phyloP scores from a whole-genome alignment of 495 filamentous ascomycete species.

The Geopyxis carbonaria region DNA sequence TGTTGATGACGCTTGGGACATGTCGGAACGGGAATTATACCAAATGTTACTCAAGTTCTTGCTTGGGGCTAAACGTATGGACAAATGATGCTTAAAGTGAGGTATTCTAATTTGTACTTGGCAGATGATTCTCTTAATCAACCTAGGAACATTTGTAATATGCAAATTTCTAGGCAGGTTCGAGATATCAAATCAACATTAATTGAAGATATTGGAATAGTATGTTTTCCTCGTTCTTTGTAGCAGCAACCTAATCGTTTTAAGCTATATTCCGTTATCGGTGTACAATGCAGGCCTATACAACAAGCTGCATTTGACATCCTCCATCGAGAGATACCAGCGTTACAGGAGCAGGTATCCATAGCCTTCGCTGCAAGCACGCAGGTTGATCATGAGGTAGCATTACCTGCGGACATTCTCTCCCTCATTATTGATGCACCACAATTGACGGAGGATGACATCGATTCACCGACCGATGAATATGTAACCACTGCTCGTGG shows the following conservation, averaged over 20 bases:
- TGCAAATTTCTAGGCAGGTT: slow-evolving; percentile 30
- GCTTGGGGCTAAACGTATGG: slow-evolving; percentile 25
- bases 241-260: slow-evolving; percentile 16
- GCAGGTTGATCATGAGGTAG: slow-evolving; percentile 14
- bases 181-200: not conserved
- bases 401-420: slow-evolving; percentile 32
- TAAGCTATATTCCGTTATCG: slow-evolving; percentile 55
- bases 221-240: not conserved
- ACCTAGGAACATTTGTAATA: slow-evolving; percentile 34
- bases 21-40: slow-evolving; percentile 33
- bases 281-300: slow-evolving; percentile 53
- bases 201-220: no score
- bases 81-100: no score
- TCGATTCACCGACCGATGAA: slow-evolving; percentile 31
- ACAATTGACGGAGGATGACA: slow-evolving; percentile 25
- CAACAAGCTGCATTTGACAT: slow-evolving; percentile 69
- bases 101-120: no score
- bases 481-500: slow-evolving; percentile 37
- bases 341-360: slow-evolving; percentile 62
- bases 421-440: slow-evolving; percentile 31
- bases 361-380: slow-evolving; percentile 27
- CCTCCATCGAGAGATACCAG: slow-evolving; percentile 59
- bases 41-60: slow-evolving; percentile 46
- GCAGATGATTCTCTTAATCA: no score
- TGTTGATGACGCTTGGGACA: slow-evolving; percentile 52